phyloP scores from a whole-genome alignment of 441 rosid genomes.

The Gossypium laxum region DNA sequence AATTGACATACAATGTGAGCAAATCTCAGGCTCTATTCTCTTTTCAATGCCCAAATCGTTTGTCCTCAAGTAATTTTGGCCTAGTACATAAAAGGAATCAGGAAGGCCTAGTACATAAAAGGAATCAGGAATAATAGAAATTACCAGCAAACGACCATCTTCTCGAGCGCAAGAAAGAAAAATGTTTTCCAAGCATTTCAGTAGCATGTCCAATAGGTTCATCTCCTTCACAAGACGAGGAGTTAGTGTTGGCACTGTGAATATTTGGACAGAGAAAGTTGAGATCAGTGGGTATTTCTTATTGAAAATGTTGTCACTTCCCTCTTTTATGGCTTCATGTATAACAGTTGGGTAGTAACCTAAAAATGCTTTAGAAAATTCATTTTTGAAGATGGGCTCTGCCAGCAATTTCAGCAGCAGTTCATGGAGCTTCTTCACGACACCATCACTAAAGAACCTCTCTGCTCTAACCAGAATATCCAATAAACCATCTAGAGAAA shows the following conservation, averaged over 20 bases:
- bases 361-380: constrained; percentile 78
- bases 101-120: background rate
- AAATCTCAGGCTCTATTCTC: background rate
- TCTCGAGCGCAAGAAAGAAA: constrained; percentile 60
- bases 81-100: background rate
- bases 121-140: background rate
- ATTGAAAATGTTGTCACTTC: constrained; percentile 33
- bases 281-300: constrained; percentile 56
- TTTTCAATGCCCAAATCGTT: background rate
- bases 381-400: constrained; percentile 80
- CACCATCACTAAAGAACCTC: constrained; percentile 49
- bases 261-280: constrained; percentile 85
- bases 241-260: constrained; percentile 86
- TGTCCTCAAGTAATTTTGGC: background rate
- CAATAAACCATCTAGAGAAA: constrained; percentile 52
- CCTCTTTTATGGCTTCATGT: constrained; percentile 52
- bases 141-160: constrained; percentile 76
- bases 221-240: constrained; percentile 84
- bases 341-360: constrained; percentile 65
- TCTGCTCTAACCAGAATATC: constrained; percentile 70
- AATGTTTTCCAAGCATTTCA: constrained; percentile 67
- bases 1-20: background rate
- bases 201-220: constrained; percentile 58
- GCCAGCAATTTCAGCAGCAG: constrained; percentile 82
- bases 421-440: constrained; percentile 58